Base-by-base conservation (phyloP, 106 monocot genomes). In the Acorus gramineus region DNA sequence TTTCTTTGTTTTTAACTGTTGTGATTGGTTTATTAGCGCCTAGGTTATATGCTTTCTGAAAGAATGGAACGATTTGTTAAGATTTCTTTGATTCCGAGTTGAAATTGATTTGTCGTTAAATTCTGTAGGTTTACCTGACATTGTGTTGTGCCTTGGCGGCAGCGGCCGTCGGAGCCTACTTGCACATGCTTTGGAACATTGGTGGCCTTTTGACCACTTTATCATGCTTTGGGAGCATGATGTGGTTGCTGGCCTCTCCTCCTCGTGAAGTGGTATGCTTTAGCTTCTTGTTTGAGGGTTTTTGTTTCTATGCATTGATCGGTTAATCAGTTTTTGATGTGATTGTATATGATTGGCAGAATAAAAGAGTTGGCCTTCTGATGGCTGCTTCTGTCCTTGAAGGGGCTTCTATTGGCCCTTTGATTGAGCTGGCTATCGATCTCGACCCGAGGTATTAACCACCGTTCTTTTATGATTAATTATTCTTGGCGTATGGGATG, bases 321-420 rank as follows among this genome's bases (percentile, higher is more conserved):
- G 50, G 3, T 42, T 56, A 4, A 52, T 58, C 7, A 53, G 49
- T 10, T 66, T 52, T 59, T 59, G 11, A 9, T 45, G 57, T 42
- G 28, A 28, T 45, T 28, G 12, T 1, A 4, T 56, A 14, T 49
- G 14, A 3, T 28, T 28, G 28, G 28, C 59, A 77, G 77, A 60
- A 49, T 3, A 77, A 55, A 62, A 12, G 77, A 4, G n/a, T 77
- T 44, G 59, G 70, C 13, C 66, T 91, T 61, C 60, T 98, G 69
- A 83, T 98, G 87, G 74, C 68, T 0, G 58, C 75, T 65, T 73
- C 87, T n/a, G 14, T 74, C 42, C 63, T 98, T 3, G 62, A 98
- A 75, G 96, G 96, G 45, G 85, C 91, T 46, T 65, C 87, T 11
- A 45, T 98, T 3, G 96, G 96, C 12, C 87, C 87, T 45, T 66